Evolutionary conservation across 2,329 filamentous ascomycete species (phyloP).

Genomic region (Phaeomoniella chlamydospora): DNA sequence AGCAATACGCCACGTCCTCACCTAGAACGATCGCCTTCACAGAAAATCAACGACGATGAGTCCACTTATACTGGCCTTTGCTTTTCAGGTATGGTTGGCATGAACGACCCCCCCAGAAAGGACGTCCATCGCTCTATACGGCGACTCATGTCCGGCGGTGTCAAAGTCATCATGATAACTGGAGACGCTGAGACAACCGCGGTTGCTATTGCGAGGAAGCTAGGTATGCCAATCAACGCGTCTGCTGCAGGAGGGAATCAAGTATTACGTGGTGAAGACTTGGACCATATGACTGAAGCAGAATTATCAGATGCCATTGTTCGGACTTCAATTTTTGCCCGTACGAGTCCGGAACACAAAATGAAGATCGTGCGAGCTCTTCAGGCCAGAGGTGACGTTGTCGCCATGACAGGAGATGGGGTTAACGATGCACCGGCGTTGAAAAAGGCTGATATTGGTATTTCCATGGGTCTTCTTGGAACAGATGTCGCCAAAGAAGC

Average conservation of each 20-base stretch:
- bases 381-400: slow-evolving; percentile 85
- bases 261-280: slow-evolving; percentile 77
- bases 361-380: slow-evolving; percentile 90
- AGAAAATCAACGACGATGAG: slow-evolving; percentile 47
- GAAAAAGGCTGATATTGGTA: slow-evolving; percentile 95
- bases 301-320: slow-evolving; percentile 75
- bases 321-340: slow-evolving; percentile 84
- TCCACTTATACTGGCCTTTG: slow-evolving; percentile 57
- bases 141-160: slow-evolving; percentile 80
- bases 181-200: slow-evolving; percentile 93
- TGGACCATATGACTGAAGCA: slow-evolving; percentile 80
- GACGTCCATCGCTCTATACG: slow-evolving; percentile 82
- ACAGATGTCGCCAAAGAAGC: slow-evolving; percentile 96
- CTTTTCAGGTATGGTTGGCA: slow-evolving; percentile 86
- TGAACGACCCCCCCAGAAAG: slow-evolving; percentile 89
- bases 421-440: slow-evolving; percentile 95
- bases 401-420: slow-evolving; percentile 97
- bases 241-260: slow-evolving; percentile 35
- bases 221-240: slow-evolving; percentile 75
- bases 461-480: slow-evolving; percentile 87
- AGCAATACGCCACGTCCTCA: slow-evolving; percentile 29
- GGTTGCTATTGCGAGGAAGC: slow-evolving; percentile 78
- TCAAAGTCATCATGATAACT: slow-evolving; percentile 98
- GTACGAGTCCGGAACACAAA: slow-evolving; percentile 95
- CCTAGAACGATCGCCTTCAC: slow-evolving; percentile 8